A percentile compares a stretch with the other conserved stretches of the same genome.
Conservation (phyloP, 169 alveolate species). For the Besnoitia besnoiti region DNA sequence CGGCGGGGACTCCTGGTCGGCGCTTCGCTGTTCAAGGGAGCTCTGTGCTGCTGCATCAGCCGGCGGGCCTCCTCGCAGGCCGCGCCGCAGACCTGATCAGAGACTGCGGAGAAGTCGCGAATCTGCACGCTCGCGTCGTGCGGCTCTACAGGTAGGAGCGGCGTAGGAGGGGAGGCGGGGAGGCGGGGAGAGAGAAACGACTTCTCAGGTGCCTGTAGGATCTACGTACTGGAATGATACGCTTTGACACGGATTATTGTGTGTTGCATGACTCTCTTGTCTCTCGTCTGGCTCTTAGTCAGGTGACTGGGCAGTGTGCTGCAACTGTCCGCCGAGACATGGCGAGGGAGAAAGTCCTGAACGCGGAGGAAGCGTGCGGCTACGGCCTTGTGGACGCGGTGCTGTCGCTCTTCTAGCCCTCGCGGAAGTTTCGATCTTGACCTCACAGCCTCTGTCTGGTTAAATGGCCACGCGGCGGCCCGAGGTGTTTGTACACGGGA, state of each 20-base stretch:
- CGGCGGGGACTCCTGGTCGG: constrained; percentile 76
- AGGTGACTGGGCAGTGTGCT: background rate
- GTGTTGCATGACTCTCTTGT: no score
- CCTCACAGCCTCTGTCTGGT: no score
- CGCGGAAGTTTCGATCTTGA: no score
- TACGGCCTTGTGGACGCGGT: background rate
- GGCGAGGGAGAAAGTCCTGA: background rate
- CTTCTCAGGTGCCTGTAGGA: no score
- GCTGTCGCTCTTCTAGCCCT: background rate
- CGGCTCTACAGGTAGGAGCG: constrained; percentile 2
- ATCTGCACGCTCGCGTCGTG: background rate
- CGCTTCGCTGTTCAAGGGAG: constrained; percentile 73
- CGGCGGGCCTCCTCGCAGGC: constrained; percentile 73
- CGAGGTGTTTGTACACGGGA: no score
- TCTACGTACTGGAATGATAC: no score
- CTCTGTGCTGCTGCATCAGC: constrained; percentile 74
- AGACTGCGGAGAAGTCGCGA: constrained; percentile 42
- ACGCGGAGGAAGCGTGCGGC: background rate
- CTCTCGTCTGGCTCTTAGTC: background rate
- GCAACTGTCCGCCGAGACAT: background rate
- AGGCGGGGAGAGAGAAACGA: background rate
- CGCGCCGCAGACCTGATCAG: constrained; percentile 73
- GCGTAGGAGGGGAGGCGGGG: background rate
- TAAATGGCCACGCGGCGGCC: no score
- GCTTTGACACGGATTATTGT: no score